These are phyloP conservation scores for Pichia sp. DNA, from an alignment of 1,139 yeast genomes.

Conservation along the genomic window DNA sequence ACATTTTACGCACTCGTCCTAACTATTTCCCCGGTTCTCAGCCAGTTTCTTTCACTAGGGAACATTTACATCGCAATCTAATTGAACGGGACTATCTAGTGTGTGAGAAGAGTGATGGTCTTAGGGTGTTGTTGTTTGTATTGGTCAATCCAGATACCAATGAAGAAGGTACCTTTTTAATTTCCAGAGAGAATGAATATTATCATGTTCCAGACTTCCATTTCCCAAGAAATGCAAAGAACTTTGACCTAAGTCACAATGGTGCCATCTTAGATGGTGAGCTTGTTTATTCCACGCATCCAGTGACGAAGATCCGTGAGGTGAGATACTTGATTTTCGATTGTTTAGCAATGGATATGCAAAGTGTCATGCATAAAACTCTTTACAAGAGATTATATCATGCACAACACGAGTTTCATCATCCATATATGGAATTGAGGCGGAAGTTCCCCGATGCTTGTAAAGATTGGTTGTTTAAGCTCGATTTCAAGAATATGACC, in stretches of 20 bases:
- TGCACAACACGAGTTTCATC: conserved; percentile 72
- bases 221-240: conserved; percentile 59
- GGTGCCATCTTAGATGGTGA: conserved; percentile 95
- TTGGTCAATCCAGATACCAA: conserved; percentile 65
- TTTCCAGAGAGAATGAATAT: conserved; percentile 85
- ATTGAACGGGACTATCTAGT: conserved; percentile 69
- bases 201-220: conserved; percentile 76
- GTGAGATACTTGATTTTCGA: conserved; percentile 84
- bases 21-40: conserved; percentile 80
- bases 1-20: conserved; percentile 49
- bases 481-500: conserved; percentile 83
- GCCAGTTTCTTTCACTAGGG: conserved; percentile 83
- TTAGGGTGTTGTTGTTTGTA: conserved; percentile 67
- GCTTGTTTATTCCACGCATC: conserved; percentile 51
- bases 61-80: conserved; percentile 60
- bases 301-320: conserved; percentile 48
- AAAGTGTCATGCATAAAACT: conserved; percentile 58
- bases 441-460: conserved; percentile 64
- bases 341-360: conserved; percentile 77
- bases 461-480: conserved; percentile 73
- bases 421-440: conserved; percentile 72
- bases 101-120: conserved; percentile 94
- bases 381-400: conserved; percentile 82
- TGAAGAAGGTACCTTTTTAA: conserved; percentile 67
- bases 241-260: conserved; percentile 58